A percentile compares a stretch with the other conserved stretches of the same genome.
These are phyloP conservation scores for Henckelia pumila DNA, from an alignment of 257 asterid species.

Conservation along the genomic window DNA sequence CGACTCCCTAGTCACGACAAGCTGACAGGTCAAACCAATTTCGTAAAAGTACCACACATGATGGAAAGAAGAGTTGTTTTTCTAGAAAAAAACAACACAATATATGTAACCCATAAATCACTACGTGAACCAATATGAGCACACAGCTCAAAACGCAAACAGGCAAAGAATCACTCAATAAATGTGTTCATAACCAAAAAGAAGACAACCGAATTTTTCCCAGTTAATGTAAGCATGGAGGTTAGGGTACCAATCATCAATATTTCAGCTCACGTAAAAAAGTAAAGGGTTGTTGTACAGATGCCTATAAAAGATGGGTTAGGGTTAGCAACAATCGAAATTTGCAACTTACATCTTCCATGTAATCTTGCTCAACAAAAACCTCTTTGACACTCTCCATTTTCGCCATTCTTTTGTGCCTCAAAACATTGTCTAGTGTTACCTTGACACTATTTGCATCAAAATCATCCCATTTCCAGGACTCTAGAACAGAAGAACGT, in stretches of 20 bases:
- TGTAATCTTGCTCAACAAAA: slow-evolving; percentile 33
- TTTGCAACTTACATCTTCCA: slow-evolving; percentile 46
- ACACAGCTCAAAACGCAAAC: slow-evolving; percentile 14
- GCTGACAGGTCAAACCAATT: slow-evolving; percentile 27
- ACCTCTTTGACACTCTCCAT: slow-evolving; percentile 36
- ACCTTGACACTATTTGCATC: slow-evolving; percentile 53
- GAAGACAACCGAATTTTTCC: background rate
- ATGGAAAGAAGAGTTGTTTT: slow-evolving; percentile 18
- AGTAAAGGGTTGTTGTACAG: slow-evolving; percentile 6
- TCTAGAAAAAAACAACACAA: background rate
- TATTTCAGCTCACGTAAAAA: background rate
- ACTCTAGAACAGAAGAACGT: slow-evolving; percentile 23
- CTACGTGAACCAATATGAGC: slow-evolving; percentile 23
- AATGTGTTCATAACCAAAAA: slow-evolving; percentile 3
- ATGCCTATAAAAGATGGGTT: slow-evolving; percentile 16
- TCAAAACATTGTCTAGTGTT: slow-evolving; percentile 66
- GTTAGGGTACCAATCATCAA: background rate
- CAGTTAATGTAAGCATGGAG: background rate
- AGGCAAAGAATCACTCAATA: slow-evolving; percentile 16
- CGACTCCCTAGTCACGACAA: slow-evolving; percentile 38
- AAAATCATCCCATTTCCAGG: slow-evolving; percentile 73
- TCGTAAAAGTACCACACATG: slow-evolving; percentile 30
- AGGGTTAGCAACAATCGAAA: slow-evolving; percentile 7
- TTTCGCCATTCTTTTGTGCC: slow-evolving; percentile 52
- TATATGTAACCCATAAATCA: slow-evolving; percentile 21